A percentile compares a stretch with the other conserved stretches of the same genome.
phyloP scores from a whole-genome alignment of 306 rosid genomes.

The Boehmeria nivea region DNA sequence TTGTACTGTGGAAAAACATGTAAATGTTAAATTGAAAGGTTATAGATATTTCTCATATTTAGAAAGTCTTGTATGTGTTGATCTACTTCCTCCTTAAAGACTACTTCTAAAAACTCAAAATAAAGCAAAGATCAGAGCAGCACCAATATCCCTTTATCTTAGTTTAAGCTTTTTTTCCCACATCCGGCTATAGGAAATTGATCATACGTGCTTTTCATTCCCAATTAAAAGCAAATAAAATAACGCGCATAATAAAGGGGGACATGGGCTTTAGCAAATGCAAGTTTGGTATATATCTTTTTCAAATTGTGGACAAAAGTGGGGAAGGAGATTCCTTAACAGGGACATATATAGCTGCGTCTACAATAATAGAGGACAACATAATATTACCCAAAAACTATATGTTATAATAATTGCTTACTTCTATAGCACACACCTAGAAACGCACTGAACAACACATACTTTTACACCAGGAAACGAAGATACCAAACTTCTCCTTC shows the following conservation, averaged over 20 bases:
- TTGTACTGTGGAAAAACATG: too few species aligned
- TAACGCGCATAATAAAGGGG: neutral
- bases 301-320: neutral
- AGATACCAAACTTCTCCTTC: constrained; percentile 90
- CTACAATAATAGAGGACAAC: neutral
- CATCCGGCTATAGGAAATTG: too few species aligned
- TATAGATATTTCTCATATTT: too few species aligned
- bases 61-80: too few species aligned
- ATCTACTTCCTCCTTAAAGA: too few species aligned
- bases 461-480: constrained; percentile 60
- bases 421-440: neutral
- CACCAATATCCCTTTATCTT: too few species aligned
- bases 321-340: constrained; percentile 23
- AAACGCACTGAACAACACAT: constrained; percentile 1
- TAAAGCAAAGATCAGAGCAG: too few species aligned
- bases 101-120: too few species aligned
- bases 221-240: too few species aligned
- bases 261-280: constrained; percentile 5
- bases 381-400: neutral
- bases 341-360: neutral
- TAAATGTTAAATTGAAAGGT: too few species aligned
- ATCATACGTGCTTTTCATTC: too few species aligned
- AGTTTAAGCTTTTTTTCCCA: too few species aligned
- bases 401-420: neutral
- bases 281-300: constrained; percentile 64